Conservation (phyloP, 2,329 filamentous ascomycete genomes). For the Arthrobotrys megalospora region DNA sequence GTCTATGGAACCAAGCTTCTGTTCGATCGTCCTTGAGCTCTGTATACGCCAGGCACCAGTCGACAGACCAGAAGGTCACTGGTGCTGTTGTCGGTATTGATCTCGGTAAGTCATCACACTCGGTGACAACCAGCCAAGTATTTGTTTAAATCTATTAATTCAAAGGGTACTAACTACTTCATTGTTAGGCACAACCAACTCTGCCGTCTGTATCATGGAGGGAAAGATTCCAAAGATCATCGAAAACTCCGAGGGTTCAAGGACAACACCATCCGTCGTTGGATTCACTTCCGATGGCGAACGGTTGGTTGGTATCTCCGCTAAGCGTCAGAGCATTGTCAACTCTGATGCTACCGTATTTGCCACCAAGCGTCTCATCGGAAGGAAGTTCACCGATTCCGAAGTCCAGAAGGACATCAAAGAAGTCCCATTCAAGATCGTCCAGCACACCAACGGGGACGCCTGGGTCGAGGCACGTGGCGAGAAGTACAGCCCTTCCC, state of each 20-base stretch:
- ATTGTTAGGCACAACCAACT: slow-evolving; percentile 86
- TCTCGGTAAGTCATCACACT: slow-evolving; percentile 76
- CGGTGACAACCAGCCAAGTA: background rate
- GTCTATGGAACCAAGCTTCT: slow-evolving; percentile 55
- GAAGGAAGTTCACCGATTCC: slow-evolving; percentile 92
- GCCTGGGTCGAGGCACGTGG: slow-evolving; percentile 95
- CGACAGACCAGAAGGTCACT: slow-evolving; percentile 88
- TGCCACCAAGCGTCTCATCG: slow-evolving; percentile 98
- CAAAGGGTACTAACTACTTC: slow-evolving; percentile 21
- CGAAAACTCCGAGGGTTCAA: slow-evolving; percentile 94
- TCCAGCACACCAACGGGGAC: slow-evolving; percentile 95
- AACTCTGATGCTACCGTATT: slow-evolving; percentile 99
- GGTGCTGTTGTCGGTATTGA: slow-evolving; percentile 98
- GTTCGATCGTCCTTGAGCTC: slow-evolving; percentile 67
- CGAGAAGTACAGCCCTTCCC: slow-evolving; percentile 97
- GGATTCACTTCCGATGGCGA: slow-evolving; percentile 96
- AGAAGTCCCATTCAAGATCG: slow-evolving; percentile 98
- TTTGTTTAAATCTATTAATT: background rate
- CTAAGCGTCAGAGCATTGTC: slow-evolving; percentile 97
- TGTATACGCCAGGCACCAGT: slow-evolving; percentile 83
- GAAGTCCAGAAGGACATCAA: slow-evolving; percentile 98
- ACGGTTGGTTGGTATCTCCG: slow-evolving; percentile 94
- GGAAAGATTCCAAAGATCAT: slow-evolving; percentile 96
- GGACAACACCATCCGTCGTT: slow-evolving; percentile 93
- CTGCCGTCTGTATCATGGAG: slow-evolving; percentile 97